Evolutionary conservation across 805 yeast species (phyloP), one percentile per base, ranked within the genome.

Genomic region (Yarrowia divulgata): DNA sequence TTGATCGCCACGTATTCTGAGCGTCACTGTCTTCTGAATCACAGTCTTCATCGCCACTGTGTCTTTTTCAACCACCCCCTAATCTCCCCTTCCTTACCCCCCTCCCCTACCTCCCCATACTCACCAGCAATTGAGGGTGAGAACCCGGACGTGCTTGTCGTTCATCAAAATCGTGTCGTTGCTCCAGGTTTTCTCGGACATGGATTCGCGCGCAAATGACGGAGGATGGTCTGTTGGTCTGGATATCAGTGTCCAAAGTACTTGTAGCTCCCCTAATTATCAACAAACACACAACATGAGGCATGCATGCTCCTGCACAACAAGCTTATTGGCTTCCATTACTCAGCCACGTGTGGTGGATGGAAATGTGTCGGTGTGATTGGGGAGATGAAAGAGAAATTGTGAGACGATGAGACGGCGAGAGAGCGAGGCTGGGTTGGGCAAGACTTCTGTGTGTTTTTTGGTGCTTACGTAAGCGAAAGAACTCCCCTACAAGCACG

Each of bases 51-150:
- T 23, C 29, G 29, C 29, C n/a, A n/a, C n/a, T n/a, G n/a, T 2
- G 29, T 23, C 4, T 4, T 23, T 4, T 23, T 23, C 29, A 23
- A 23, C 29, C 29, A 2, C 29, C 29, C 37, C 37, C 1, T 9
- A 34, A 34, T 9, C 37, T 34, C 37, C 16, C 12, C 14, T 13
- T 19, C 49, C 13, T 13, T 6, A 19, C 32, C 12, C 54, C 13
- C 54, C 35, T 18, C 29, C 6, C 7, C 16, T 2, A 12, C 13
- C 37, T 10, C 10, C 50, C 18, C 23, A 1, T 8, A 60, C 66
- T 60, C 52, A 60, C 66, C 66, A 60, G 3, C 66, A 60, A 45
- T 60, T 60, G 19, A 60, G 66, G 52, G 66, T 60, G 34, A 60
- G 6, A 7, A 60, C 66, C 34, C 66, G 19, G 13, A 60, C 66